Evolutionary conservation across 164 flowering plant species (phyloP).

Genomic region (Aristolochia californica): DNA sequence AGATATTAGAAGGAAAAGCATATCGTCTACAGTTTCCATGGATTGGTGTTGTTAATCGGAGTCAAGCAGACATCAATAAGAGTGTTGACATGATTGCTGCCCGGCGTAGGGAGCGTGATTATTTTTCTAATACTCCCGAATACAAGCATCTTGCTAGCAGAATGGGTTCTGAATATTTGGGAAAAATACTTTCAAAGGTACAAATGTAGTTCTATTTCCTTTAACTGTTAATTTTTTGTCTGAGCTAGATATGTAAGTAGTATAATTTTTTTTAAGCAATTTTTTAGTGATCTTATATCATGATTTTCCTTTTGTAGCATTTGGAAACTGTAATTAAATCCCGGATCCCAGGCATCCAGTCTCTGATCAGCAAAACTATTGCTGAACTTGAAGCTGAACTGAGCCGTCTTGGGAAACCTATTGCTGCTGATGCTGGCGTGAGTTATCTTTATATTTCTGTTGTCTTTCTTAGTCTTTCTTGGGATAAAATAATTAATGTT

Average conservation of each 20-base stretch:
- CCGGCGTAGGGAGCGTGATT: conserved; percentile 69
- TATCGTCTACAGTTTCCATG: conserved; percentile 68
- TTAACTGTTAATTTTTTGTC: too few species aligned
- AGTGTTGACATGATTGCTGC: conserved; percentile 93
- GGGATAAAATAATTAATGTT: not conserved
- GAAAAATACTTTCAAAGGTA: conserved; percentile 77
- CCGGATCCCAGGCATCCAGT: conserved; percentile 68
- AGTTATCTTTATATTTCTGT: conserved; percentile 12
- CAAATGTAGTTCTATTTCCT: not conserved
- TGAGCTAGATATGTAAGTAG: too few species aligned
- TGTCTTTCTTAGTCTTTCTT: not conserved
- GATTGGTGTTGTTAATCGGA: conserved; percentile 82
- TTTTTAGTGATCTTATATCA: not conserved
- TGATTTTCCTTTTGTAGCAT: conserved; percentile 38
- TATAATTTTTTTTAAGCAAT: not conserved
- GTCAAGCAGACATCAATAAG: conserved; percentile 82
- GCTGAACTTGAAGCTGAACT: conserved; percentile 61
- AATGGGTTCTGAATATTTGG: conserved; percentile 86
- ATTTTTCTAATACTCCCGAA: conserved; percentile 56
- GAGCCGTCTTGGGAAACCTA: conserved; percentile 67
- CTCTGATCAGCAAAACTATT: conserved; percentile 61
- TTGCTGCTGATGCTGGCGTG: conserved; percentile 81
- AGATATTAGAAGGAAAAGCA: conserved; percentile 73
- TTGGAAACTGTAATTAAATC: conserved; percentile 76
- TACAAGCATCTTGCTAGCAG: conserved; percentile 67